Base-by-base conservation (phyloP, 768 basidiomycete species). In the Cyclocybe cylindracea region DNA sequence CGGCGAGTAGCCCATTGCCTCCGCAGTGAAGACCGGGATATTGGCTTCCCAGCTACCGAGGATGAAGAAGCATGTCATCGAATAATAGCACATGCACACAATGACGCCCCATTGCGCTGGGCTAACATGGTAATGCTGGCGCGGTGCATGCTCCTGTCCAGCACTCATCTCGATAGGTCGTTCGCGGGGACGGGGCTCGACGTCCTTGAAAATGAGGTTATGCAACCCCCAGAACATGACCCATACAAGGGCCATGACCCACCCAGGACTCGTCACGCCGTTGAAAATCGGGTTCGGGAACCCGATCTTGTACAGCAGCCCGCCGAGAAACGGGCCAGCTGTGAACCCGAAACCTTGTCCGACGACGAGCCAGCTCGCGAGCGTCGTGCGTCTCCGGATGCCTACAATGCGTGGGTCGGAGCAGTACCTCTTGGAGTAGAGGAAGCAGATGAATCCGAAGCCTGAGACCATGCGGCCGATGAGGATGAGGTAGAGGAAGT, bases 51-150 rank as follows among this genome's bases (percentile, higher is more conserved):
- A 87, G 10, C 79, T 77, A 6, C 83, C 84, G 50, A 88, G 79
- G 61, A 86, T 74, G 68, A 87, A 85, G 72, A 86, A 87, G 66
- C 78, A 84, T n/a, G 81, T 75, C 80, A 85, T 85, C 39, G 84
- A 76, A 59, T 80, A 83, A 79, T 84, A 87, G 64, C 84, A 87
- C 82, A 87, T 85, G 61, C 79, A 84, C 37, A 74, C 57, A 14
- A 80, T 71, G 51, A 83, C 78, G 18, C 80, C 81, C 76, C 78
- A 80, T 50, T 68, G 67, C 11, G 53, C 47, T 5, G 40, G 51
- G 4, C 60, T 51, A 10, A 67, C 34, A 35, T 46, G 50, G 48
- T 46, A 5, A 48, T 19, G 31, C 34, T 36, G 18, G 39, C 9
- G 44, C 44, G 46, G 31, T 24, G 24, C 24, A 24, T 3, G 40